These are phyloP conservation scores for Yarrowia alimentaria DNA, from an alignment of 805 yeast species.

Conservation along the genomic window DNA sequence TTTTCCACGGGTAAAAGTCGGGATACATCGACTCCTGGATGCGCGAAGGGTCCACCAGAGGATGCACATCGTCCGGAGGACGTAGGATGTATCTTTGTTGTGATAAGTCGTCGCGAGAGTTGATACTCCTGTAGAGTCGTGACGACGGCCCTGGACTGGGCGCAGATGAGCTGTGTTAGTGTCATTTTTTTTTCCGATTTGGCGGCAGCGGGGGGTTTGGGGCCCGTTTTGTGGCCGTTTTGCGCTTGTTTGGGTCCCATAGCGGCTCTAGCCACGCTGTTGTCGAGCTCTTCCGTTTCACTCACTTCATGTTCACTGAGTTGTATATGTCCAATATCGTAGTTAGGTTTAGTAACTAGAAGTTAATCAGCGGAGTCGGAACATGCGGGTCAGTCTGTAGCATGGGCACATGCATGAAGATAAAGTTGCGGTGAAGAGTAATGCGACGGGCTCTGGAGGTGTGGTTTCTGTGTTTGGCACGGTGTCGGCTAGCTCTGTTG, in stretches of 20 bases:
- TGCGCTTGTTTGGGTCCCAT: too few relatives aligned
- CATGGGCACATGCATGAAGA: too few relatives aligned
- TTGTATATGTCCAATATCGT: conserved; percentile 11
- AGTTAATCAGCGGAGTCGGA: conserved; percentile 22
- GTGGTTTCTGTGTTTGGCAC: too few relatives aligned
- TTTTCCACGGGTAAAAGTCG: conserved; percentile 74
- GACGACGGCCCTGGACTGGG: conserved; percentile 27
- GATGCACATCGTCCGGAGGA: conserved; percentile 41
- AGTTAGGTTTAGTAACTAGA: conserved; percentile 10
- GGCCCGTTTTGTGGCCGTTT: too few relatives aligned
- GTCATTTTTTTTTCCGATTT: too few relatives aligned
- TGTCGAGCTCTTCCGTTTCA: background rate
- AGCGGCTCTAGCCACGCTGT: too few relatives aligned
- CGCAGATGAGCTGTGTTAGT: conserved; percentile 24
- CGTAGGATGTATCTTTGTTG: conserved; percentile 39
- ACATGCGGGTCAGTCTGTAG: too few relatives aligned
- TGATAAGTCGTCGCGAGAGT: conserved; percentile 34
- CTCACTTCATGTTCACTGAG: conserved; percentile 17
- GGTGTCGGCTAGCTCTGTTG: too few relatives aligned
- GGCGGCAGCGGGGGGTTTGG: too few relatives aligned
- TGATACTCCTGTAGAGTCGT: conserved; percentile 17
- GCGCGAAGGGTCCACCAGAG: conserved; percentile 35
- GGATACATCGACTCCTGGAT: conserved; percentile 48
- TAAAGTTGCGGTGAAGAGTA: too few relatives aligned
- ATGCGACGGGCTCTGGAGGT: too few relatives aligned